Percentiles rank a stretch among this genome's conserved stretches.
These are phyloP conservation scores for Porpolomopsis calyptriformis DNA, from an alignment of 768 basidiomycete species.

Conservation along the genomic window DNA sequence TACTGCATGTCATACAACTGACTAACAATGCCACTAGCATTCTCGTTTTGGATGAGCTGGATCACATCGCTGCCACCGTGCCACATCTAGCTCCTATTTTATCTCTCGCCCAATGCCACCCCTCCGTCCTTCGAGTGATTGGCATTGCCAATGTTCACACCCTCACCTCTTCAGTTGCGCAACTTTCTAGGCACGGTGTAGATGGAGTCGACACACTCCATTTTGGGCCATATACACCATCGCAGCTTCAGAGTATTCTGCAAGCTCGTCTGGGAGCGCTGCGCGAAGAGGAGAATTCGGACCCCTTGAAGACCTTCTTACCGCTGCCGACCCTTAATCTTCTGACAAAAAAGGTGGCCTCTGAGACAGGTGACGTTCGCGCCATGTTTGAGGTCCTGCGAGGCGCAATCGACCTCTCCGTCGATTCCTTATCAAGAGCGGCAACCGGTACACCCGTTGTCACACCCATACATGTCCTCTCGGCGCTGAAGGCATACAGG, in stretches of 20 bases:
- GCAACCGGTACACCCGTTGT: conserved; percentile 33
- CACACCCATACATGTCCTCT: conserved; percentile 57
- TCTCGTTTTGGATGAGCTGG: conserved; percentile 78
- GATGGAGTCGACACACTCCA: conserved; percentile 55
- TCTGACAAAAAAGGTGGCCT: conserved; percentile 70
- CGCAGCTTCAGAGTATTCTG: conserved; percentile 61
- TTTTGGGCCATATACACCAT: conserved; percentile 68
- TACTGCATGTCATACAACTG: neutral
- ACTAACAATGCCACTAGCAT: conserved; percentile 32
- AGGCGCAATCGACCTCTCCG: conserved; percentile 64
- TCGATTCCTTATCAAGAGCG: conserved; percentile 17
- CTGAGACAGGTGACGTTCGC: conserved; percentile 75
- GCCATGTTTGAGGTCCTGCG: conserved; percentile 72
- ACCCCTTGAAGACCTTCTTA: conserved; percentile 43
- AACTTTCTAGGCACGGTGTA: conserved; percentile 12
- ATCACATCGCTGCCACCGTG: conserved; percentile 59
- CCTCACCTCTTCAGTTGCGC: conserved; percentile 41
- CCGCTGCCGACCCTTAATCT: conserved; percentile 55
- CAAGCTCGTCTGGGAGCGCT: conserved; percentile 51
- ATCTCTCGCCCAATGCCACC: conserved; percentile 46
- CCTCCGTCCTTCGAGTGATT: conserved; percentile 53
- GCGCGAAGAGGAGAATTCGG: conserved; percentile 24
- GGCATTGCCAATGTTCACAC: conserved; percentile 89
- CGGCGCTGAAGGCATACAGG: conserved; percentile 63
- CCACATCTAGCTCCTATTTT: conserved; percentile 56